Percentiles rank a stretch among this genome's conserved stretches.
These are phyloP conservation scores for Ceratorhiza oryzae-sativae DNA, from an alignment of 1,284 basidiomycete genomes.

Conservation along the genomic window DNA sequence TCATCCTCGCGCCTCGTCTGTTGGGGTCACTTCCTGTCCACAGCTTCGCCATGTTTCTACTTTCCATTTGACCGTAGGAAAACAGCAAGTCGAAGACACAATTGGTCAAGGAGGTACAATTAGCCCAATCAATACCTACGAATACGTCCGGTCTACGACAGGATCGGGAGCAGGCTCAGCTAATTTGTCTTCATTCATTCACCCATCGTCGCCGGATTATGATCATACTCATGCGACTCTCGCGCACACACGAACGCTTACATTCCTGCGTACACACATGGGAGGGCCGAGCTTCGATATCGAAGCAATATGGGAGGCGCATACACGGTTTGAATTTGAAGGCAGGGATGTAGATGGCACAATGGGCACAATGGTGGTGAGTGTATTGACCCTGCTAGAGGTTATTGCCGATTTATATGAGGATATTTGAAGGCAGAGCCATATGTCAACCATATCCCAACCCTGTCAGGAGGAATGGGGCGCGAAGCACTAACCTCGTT, in stretches of 20 bases:
- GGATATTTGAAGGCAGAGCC: constrained; percentile 38
- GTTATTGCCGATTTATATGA: constrained; percentile 53
- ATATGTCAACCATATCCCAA: constrained; percentile 44
- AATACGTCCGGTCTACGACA: neutral
- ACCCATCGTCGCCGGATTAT: constrained; percentile 22
- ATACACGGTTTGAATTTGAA: constrained; percentile 60
- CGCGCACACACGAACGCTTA: constrained; percentile 32
- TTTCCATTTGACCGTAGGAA: neutral
- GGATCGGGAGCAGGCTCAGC: neutral
- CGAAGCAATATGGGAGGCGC: constrained; percentile 63
- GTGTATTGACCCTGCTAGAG: constrained; percentile 52
- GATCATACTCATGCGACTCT: constrained; percentile 29
- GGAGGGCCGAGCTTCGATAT: constrained; percentile 59
- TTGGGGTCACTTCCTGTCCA: neutral
- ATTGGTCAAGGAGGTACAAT: neutral
- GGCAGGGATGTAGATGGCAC: constrained; percentile 60
- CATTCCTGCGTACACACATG: constrained; percentile 28
- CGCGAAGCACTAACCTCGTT: constrained; percentile 59
- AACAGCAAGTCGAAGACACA: neutral
- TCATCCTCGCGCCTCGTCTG: neutral
- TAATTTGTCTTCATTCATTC: neutral
- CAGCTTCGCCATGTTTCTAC: constrained; percentile 4
- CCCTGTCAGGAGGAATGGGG: constrained; percentile 65
- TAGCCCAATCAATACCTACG: neutral
- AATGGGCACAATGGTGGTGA: constrained; percentile 62